phyloP scores from a whole-genome alignment of 805 yeast species.

The Kockiozyma suomiensis region DNA sequence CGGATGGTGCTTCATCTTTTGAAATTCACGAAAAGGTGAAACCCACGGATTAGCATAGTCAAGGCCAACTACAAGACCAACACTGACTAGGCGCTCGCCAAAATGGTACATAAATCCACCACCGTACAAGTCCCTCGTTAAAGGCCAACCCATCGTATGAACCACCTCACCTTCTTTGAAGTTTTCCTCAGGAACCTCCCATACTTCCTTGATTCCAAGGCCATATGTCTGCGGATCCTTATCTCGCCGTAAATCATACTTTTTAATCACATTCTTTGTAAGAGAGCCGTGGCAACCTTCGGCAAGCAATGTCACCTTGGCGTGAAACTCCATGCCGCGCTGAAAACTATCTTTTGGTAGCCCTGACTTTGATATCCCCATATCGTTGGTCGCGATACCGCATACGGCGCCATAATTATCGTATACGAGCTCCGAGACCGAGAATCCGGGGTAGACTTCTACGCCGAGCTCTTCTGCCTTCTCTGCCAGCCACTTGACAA shows the following conservation, averaged over 20 bases:
- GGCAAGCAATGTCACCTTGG: constrained; percentile 84
- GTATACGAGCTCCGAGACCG: constrained; percentile 66
- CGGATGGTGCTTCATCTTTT: constrained; percentile 86
- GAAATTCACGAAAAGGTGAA: constrained; percentile 92
- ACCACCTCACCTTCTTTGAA: constrained; percentile 79
- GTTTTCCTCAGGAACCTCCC: constrained; percentile 88
- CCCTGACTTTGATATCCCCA: constrained; percentile 79
- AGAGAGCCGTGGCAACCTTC: constrained; percentile 99
- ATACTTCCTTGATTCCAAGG: constrained; percentile 91
- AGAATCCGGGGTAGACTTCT: constrained; percentile 86
- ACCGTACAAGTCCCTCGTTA: constrained; percentile 75
- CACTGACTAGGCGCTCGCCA: constrained; percentile 87
- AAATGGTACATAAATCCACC: constrained; percentile 98
- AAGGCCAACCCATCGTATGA: constrained; percentile 89
- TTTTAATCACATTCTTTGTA: constrained; percentile 71
- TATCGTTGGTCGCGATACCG: constrained; percentile 94
- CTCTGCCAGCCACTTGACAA: constrained; percentile 79
- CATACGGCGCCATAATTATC: constrained; percentile 58
- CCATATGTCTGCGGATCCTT: constrained; percentile 85
- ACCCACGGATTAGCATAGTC: constrained; percentile 95
- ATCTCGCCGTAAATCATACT: constrained; percentile 66
- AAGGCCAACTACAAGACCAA: constrained; percentile 92
- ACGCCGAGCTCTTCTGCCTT: constrained; percentile 93
- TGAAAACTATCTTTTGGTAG: constrained; percentile 82
- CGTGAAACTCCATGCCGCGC: constrained; percentile 95